Evolutionary conservation across 768 basidiomycete species (phyloP).

Genomic region (Tricholoma sp.): DNA sequence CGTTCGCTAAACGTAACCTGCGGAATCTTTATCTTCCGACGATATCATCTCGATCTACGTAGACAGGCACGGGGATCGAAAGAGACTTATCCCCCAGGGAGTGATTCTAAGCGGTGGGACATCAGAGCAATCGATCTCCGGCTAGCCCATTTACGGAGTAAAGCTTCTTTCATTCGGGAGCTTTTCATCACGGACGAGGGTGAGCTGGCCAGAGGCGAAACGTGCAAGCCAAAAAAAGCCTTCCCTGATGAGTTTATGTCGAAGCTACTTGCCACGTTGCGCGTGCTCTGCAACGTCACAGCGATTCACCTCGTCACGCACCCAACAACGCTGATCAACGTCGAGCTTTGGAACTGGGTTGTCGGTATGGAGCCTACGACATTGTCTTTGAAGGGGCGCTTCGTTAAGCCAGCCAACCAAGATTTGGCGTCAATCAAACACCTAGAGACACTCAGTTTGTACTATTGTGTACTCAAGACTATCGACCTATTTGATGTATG

Average conservation of each 20-base stretch:
- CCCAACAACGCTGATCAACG: background rate
- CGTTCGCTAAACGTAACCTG: background rate
- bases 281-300: background rate
- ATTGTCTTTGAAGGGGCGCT: background rate
- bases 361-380: background rate
- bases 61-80: background rate
- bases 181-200: background rate
- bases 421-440: background rate
- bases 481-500: background rate
- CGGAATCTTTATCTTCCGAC: background rate
- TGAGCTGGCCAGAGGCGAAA: background rate
- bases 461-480: background rate
- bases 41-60: background rate
- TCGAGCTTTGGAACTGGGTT: slow-evolving; percentile 1
- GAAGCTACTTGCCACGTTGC: background rate
- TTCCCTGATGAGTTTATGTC: background rate
- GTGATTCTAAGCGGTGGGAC: background rate
- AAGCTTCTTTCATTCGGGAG: slow-evolving; percentile 1
- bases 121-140: background rate
- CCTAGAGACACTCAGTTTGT: background rate
- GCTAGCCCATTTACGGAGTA: slow-evolving; percentile 4
- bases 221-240: background rate
- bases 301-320: background rate
- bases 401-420: background rate
- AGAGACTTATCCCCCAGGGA: background rate